Percentiles rank a stretch among this genome's conserved stretches.
These are phyloP conservation scores for Populus hybrid DNA, from an alignment of 441 rosid genomes.

Conservation along the genomic window DNA sequence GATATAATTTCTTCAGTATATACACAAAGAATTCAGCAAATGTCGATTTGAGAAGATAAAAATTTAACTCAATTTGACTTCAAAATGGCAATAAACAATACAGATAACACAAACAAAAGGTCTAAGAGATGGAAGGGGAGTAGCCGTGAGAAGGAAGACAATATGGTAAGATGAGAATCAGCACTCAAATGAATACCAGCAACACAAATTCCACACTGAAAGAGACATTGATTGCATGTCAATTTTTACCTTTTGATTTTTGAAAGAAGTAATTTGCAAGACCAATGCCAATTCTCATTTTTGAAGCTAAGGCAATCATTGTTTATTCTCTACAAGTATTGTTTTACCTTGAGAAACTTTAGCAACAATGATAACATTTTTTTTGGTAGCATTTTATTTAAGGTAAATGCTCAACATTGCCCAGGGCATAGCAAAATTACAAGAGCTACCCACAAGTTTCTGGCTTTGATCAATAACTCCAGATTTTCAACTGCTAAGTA, in stretches of 20 bases:
- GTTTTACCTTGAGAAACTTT: neutral
- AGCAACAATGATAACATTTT: neutral
- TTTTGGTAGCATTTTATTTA: neutral
- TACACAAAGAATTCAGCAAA: neutral
- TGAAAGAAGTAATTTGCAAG: neutral
- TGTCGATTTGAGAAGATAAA: no score
- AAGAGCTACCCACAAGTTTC: neutral
- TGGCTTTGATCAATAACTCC: neutral
- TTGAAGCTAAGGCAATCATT: neutral
- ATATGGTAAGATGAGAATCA: neutral
- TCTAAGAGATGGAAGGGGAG: neutral
- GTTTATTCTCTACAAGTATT: neutral
- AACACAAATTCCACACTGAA: neutral
- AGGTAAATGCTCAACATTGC: neutral
- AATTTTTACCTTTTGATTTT: neutral
- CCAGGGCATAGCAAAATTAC: neutral
- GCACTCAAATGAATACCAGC: neutral
- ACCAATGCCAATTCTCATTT: neutral
- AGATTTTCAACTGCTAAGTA: neutral
- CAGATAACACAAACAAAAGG: no score
- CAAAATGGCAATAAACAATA: no score
- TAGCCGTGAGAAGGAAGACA: neutral
- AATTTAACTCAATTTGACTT: no score
- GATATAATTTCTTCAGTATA: neutral
- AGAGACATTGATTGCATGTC: neutral